Base-by-base conservation (phyloP, 257 asterid species). In the Voacanga thouarsii region DNA sequence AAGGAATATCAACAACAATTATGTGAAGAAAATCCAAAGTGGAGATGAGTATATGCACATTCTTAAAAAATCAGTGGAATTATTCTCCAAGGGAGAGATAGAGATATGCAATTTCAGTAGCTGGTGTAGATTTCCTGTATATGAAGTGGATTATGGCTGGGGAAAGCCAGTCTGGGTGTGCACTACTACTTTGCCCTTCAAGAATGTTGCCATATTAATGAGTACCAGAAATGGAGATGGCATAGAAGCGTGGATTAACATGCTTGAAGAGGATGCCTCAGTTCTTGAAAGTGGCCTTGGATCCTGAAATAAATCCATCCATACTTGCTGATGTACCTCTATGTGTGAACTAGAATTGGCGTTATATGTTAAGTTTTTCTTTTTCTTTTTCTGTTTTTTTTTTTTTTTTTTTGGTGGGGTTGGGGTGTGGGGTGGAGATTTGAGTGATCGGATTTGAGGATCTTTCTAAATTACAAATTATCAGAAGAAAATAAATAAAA, bases 101-200 rank as follows among this genome's bases (percentile, higher is more conserved):
- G 87, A 80, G 60, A 7, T 51, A 14, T 82, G 78, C 68, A 26
- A 47, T 50, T 89, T 89, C 61, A 87, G 87, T 72, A 85, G 90
- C 7, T 89, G 88, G 90, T 80, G 83, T 64, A 82, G 88, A 49
- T 87, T 89, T 85, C 89, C 92, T 3, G 53, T 81, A 26, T 87
- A 87, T 33, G 89, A 87, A 37, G 88, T 84, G 69, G 93, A 89
- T 66, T 89, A 64, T 51, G 89, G 91, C 5, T 82, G 91, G 91
- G 89, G 89, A 4, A 79, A 67, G 81, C 91, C 91, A 5, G 49
- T 24, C 51, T 81, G 91, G 89, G 85, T 70, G 1, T 78, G 88
- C 66, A 76, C 88, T 7, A 78, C 84, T 5, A 53, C 82, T 1
- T 56, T 85, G 55, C 82, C 82, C 2, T 76, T 60, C 75, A 82